These are phyloP conservation scores for Cyclanthera cordifolia DNA, from an alignment of 306 rosid species.

Conservation along the genomic window DNA sequence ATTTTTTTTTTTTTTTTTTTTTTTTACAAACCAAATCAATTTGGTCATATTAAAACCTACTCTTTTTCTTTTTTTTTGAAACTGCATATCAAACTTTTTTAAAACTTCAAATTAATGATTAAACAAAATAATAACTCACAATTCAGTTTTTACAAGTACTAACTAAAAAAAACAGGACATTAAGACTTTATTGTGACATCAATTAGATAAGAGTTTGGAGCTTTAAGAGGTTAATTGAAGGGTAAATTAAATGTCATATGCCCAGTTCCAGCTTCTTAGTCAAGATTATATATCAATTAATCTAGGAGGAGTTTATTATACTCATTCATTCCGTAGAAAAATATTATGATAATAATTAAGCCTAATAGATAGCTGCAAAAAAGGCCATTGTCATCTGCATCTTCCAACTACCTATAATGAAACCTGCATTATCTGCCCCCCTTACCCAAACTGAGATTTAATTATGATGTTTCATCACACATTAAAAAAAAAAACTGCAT, in stretches of 20 bases:
- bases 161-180: not conserved
- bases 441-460: not conserved
- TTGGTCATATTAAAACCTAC: too few relatives aligned
- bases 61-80: too few relatives aligned
- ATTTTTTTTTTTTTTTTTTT: too few relatives aligned
- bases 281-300: not conserved
- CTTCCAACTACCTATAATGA: not conserved
- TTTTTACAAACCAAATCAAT: too few relatives aligned
- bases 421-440: not conserved
- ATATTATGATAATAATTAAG: not conserved
- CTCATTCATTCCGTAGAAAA: not conserved
- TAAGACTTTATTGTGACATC: not conserved
- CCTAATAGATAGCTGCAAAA: not conserved
- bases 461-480: not conserved
- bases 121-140: not conserved
- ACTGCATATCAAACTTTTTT: too few relatives aligned
- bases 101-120: not conserved
- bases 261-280: not conserved
- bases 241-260: not conserved
- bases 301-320: not conserved
- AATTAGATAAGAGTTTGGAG: not conserved
- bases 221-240: not conserved
- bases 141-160: not conserved
- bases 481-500: not conserved
- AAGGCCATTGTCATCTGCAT: not conserved